Conservation (phyloP, 2,329 filamentous ascomycete genomes). For the Penicillium freii region DNA sequence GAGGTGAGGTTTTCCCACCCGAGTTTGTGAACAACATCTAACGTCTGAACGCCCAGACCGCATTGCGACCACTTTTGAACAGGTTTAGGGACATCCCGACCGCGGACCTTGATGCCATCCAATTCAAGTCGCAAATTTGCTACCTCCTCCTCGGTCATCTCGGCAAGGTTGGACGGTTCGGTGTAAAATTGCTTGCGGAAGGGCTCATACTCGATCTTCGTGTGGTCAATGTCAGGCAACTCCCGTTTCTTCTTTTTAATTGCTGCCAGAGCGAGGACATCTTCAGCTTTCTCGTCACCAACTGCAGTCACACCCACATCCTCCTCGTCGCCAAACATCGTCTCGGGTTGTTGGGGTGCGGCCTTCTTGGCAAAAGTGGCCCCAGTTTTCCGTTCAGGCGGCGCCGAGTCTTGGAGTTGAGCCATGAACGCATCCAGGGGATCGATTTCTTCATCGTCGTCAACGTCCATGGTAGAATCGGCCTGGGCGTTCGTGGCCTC, state of each 20-base stretch:
- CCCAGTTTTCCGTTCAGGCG: conserved; percentile 41
- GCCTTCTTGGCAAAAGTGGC: conserved; percentile 47
- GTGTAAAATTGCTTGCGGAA: conserved; percentile 95
- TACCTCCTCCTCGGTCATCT: conserved; percentile 82
- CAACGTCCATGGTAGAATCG: conserved; percentile 38
- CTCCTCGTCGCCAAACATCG: conserved; percentile 83
- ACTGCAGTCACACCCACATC: conserved; percentile 65
- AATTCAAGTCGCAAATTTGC: conserved; percentile 78
- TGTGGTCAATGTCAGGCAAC: conserved; percentile 81
- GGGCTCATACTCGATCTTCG: conserved; percentile 77
- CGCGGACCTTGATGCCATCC: conserved; percentile 91
- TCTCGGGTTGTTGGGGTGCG: conserved; percentile 67
- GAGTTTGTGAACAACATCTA: conserved; percentile 78
- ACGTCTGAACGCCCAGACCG: conserved; percentile 78
- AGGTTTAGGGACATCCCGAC: conserved; percentile 84
- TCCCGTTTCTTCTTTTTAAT: conserved; percentile 87
- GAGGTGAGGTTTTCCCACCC: conserved; percentile 87
- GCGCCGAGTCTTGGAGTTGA: conserved; percentile 55
- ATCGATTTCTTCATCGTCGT: conserved; percentile 66
- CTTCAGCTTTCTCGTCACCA: conserved; percentile 60
- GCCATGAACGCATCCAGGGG: conserved; percentile 98
- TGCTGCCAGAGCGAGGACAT: conserved; percentile 58
- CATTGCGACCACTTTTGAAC: conserved; percentile 97
- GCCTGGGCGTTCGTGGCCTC: conserved; percentile 41
- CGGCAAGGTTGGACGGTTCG: conserved; percentile 77